Evolutionary conservation across 306 rosid species (phyloP), one percentile per base, ranked within the genome.

Genomic region (Medicago lupulina): DNA sequence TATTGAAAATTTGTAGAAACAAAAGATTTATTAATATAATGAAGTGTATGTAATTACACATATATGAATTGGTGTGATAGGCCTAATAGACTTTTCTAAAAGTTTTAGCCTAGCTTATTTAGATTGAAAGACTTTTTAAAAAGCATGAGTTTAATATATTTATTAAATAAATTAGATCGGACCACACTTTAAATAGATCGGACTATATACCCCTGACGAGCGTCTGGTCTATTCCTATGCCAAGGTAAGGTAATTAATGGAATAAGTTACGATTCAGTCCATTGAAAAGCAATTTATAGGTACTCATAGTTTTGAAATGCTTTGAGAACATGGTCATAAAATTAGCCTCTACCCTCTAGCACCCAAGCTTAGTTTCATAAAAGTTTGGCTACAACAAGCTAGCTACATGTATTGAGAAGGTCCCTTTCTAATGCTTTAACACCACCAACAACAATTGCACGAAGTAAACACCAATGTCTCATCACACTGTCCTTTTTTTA

Each of bases 391-490:
- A 19, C 76, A 71, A 71, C 28, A 14, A 51, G 19, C 19, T 51
- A 73, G 31, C 54, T 40, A 53, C 25, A 36, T 36, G 47, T 40
- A 62, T 36, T n/a, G 69, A 63, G 25, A 63, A n/a, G 14, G 34
- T 34, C 3, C 31, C 74, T 69, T 51, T 51, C 28, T 44, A 15
- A 70, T 17, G 34, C 50, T 53, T 53, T 41, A 40, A 60, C 40
- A 70, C 14, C 41, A 50, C 14, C 8, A 47, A 28, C 31, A 28
- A 28, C 7, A 16, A 62, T 36, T 31, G 39, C 25, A 63, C 6
- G 34, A 71, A 71, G 78, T 65, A 76, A 76, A 67, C 73, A 63
- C 50, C 41, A 72, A 63, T 19, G 69, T 54, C 75, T 44, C 63
- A 75, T 66, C 75, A 55, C 75, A 63, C 13, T n/a, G 41, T 18